A percentile compares a stretch with the other conserved stretches of the same genome.
Evolutionary conservation across 768 basidiomycete genomes (phyloP).

Genomic region (Pleurotus cornucopiae): DNA sequence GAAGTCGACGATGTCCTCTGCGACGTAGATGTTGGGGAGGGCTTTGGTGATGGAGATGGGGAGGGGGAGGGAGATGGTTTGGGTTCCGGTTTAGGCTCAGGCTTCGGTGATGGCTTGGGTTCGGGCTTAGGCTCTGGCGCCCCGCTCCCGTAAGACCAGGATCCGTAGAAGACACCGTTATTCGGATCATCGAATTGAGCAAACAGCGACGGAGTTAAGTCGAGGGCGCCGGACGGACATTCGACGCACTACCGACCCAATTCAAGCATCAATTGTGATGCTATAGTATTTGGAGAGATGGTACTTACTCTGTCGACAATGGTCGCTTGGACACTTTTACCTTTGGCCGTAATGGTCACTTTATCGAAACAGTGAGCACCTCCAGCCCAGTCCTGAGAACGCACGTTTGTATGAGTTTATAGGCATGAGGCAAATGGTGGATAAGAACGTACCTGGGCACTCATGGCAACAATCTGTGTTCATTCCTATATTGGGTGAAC

Average conservation of each 20-base stretch:
- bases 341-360: conserved; percentile 35
- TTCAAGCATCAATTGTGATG: not conserved
- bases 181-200: conserved; percentile 27
- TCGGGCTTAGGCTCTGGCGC: conserved; percentile 12
- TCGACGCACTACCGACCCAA: conserved; percentile 28
- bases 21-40: conserved; percentile 14
- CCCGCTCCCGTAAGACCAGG: conserved; percentile 34
- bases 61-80: conserved; percentile 14
- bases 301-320: conserved; percentile 39
- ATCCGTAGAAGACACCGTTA: conserved; percentile 31
- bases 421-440: not conserved
- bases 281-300: not conserved
- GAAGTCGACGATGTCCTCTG: conserved; percentile 8
- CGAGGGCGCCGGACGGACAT: conserved; percentile 38
- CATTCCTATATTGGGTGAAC: not conserved
- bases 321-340: conserved; percentile 34
- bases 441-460: conserved; percentile 26
- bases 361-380: conserved; percentile 40
- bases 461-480: conserved; percentile 40
- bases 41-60: conserved; percentile 12
- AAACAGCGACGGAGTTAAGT: conserved; percentile 45
- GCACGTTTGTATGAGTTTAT: not conserved
- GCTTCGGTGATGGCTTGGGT: conserved; percentile 14
- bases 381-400: conserved; percentile 31
- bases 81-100: conserved; percentile 14